Evolutionary conservation across 495 filamentous ascomycete genomes (phyloP).

Genomic region (Neurospora sp.): DNA sequence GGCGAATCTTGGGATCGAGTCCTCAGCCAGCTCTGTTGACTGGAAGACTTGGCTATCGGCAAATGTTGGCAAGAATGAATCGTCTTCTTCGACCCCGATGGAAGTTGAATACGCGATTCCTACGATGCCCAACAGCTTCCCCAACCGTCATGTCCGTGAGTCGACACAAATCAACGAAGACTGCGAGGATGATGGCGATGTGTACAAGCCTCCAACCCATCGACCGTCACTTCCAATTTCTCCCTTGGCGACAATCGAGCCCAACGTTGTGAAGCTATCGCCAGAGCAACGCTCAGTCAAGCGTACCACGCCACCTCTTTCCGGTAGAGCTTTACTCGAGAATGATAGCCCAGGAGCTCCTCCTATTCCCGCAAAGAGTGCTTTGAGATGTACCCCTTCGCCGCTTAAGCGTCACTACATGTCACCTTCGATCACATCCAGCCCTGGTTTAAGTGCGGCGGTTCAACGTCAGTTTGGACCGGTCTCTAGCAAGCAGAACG

Average conservation of each 20-base stretch:
- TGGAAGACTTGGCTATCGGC: conserved; percentile 46
- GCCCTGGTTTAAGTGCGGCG: conserved; percentile 26
- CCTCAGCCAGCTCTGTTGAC: conserved; percentile 36
- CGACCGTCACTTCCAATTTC: conserved; percentile 12
- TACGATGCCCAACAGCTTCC: conserved; percentile 21
- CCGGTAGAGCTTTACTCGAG: conserved; percentile 2
- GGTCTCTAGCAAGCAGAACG: neutral
- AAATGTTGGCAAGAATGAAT: conserved; percentile 39
- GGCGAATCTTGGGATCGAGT: conserved; percentile 23
- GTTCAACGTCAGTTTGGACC: conserved; percentile 26
- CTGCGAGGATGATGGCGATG: conserved; percentile 15
- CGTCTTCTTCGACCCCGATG: conserved; percentile 10
- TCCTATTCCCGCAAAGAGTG: conserved; percentile 19
- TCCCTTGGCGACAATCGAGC: conserved; percentile 14
- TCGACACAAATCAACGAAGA: conserved; percentile 48
- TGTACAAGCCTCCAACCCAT: conserved; percentile 8
- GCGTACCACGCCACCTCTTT: conserved; percentile 8
- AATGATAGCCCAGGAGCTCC: conserved; percentile 12
- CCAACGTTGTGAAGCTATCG: conserved; percentile 13
- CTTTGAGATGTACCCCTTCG: conserved; percentile 9
- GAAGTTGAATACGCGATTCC: conserved; percentile 30
- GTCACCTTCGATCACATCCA: conserved; percentile 16
- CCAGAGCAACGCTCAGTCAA: conserved; percentile 8
- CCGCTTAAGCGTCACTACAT: conserved; percentile 10
- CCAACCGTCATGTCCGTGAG: conserved; percentile 47